phyloP scores from a whole-genome alignment of 768 basidiomycete genomes.

The Trametes punicea region DNA sequence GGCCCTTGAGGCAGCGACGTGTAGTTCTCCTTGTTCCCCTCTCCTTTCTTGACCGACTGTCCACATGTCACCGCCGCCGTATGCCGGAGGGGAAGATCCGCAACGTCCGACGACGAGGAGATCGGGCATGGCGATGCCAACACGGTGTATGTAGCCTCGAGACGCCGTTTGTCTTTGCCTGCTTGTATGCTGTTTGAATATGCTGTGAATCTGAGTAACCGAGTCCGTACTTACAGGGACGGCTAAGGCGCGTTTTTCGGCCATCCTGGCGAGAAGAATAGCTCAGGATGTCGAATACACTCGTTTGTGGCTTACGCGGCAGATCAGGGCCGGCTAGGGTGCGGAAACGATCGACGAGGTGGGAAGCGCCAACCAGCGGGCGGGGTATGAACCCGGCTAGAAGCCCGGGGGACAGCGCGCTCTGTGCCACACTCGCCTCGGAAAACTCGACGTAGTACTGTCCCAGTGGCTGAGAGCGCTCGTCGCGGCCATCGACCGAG shows the following conservation, averaged over 20 bases:
- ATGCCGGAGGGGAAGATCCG: too few relatives aligned
- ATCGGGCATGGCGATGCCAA: too few relatives aligned
- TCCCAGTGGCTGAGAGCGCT: not conserved
- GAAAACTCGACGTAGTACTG: constrained; percentile 26
- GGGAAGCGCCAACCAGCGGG: constrained; percentile 10
- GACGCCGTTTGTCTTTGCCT: too few relatives aligned
- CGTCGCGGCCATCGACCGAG: not conserved
- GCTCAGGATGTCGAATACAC: not conserved
- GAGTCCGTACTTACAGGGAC: not conserved
- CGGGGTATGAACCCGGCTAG: constrained; percentile 9
- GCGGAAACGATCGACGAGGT: constrained; percentile 19
- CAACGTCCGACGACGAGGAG: too few relatives aligned
- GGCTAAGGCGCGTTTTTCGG: not conserved
- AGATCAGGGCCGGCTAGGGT: not conserved
- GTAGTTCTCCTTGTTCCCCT: not conserved
- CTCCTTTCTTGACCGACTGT: too few relatives aligned
- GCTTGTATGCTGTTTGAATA: too few relatives aligned
- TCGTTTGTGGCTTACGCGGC: not conserved
- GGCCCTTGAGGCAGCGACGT: not conserved
- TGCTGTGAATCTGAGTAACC: too few relatives aligned
- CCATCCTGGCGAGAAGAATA: not conserved
- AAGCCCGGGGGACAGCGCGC: constrained; percentile 6
- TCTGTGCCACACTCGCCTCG: constrained; percentile 9
- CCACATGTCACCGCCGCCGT: too few relatives aligned
- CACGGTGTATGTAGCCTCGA: too few relatives aligned